Evolutionary conservation across 441 rosid genomes (phyloP).

Genomic region (Hura crepitans): DNA sequence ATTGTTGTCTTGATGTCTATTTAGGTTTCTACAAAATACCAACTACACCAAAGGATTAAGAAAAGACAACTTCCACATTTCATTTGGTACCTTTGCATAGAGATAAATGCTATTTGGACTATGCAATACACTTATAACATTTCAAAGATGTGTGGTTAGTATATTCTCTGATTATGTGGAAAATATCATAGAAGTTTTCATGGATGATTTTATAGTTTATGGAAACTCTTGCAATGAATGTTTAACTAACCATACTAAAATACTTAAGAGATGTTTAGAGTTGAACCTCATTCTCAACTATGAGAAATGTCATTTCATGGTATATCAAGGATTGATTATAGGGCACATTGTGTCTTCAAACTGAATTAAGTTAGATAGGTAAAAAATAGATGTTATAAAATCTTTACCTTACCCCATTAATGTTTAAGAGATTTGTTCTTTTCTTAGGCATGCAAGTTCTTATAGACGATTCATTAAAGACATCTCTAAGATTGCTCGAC

Average conservation of each 20-base stretch:
- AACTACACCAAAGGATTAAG: too few relatives aligned
- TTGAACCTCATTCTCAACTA: not conserved
- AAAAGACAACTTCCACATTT: too few relatives aligned
- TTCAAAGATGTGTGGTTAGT: not conserved
- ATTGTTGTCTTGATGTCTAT: too few relatives aligned
- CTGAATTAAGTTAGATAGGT: not conserved
- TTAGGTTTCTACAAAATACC: too few relatives aligned
- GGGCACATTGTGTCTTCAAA: not conserved
- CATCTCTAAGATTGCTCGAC: too few relatives aligned
- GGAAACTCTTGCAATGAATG: not conserved
- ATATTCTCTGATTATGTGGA: not conserved
- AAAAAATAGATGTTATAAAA: not conserved
- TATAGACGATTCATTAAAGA: too few relatives aligned
- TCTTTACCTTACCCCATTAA: not conserved
- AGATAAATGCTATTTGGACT: too few relatives aligned
- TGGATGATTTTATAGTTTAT: not conserved
- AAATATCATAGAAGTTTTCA: not conserved
- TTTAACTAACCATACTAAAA: not conserved
- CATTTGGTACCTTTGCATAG: too few relatives aligned
- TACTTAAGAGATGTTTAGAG: not conserved
- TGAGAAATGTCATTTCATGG: not conserved
- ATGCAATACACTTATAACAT: too few relatives aligned
- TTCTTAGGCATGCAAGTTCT: not conserved
- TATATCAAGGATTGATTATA: not conserved
- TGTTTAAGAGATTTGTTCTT: not conserved